These are phyloP conservation scores for Phlyctochytrium planicorne DNA, from an alignment of 192 early-diverging fungal genomes.

Conservation along the genomic window DNA sequence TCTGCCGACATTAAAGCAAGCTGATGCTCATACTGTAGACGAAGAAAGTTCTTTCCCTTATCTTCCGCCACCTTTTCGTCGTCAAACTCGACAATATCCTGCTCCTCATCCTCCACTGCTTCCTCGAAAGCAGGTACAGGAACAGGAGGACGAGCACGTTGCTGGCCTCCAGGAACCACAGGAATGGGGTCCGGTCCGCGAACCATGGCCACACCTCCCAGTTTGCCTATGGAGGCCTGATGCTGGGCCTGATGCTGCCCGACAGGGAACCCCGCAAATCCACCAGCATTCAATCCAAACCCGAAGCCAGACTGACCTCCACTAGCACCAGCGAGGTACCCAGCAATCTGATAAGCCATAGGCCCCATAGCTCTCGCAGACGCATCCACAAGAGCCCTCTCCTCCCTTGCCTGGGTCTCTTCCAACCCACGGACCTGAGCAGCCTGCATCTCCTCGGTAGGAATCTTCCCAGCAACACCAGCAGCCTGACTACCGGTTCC, in stretches of 20 bases:
- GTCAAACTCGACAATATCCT: too few relatives aligned
- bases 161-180: too few relatives aligned
- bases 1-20: background rate
- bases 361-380: background rate
- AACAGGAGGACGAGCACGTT: too few relatives aligned
- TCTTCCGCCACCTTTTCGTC: too few relatives aligned
- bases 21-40: background rate
- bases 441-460: background rate
- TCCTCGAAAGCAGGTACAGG: background rate
- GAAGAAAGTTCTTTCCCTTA: background rate
- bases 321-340: background rate
- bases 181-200: background rate
- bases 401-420: background rate
- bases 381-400: background rate
- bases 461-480: background rate
- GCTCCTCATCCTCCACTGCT: background rate
- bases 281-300: background rate
- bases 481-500: background rate
- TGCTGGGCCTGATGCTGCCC: background rate
- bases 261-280: background rate
- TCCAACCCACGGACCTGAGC: background rate
- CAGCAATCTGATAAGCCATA: background rate
- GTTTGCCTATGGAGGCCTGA: background rate
- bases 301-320: background rate
- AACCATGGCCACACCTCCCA: background rate